Evolutionary conservation across 495 filamentous ascomycete genomes (phyloP), one percentile per base, ranked within the genome.

Genomic region (Bacidia gigantensis): DNA sequence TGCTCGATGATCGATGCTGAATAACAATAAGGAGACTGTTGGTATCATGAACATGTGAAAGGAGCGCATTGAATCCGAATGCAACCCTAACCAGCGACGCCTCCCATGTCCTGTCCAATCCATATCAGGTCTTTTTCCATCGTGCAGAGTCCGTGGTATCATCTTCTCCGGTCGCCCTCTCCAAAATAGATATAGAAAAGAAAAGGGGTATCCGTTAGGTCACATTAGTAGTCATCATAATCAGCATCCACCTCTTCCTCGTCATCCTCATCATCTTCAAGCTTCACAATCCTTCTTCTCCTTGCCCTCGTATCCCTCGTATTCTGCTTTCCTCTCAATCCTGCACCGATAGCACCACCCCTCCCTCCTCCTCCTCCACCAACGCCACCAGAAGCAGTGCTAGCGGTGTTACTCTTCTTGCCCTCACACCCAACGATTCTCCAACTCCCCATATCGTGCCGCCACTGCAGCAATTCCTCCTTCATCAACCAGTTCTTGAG

Each of bases 401-500:
- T 45, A 41, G 29, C 42, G 47, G 38, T 39, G 55, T 44, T 35
- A 21, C 5, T 17, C n/a, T 29, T 25, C 22, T 51, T 41, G 18
- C 3, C 32, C 35, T 46, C 47, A 50, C 47, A 50, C 32, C 51
- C 55, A 9, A 52, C 29, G 23, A 56, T 43, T 23, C 38, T 23
- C 32, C 40, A 56, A n/a, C 41, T 17, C 29, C 29, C 14, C 29
- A 7, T 14, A 7, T n/a, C 10, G n/a, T 43, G 51, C 7, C 50
- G 56, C 47, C 25, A 26, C n/a, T 42, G 46, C n/a, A 71, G 54
- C 53, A 82, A 63, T 0, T 72, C 71, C 60, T 81, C 67, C 1
- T 62, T 43, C 23, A 74, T 43, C 45, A 80, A 68, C 76, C 77
- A 84, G 10, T 67, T 60, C 41, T 69, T 64, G n/a, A 81, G 56